A percentile compares a stretch with the other conserved stretches of the same genome.
phyloP scores from a whole-genome alignment of 2,329 filamentous ascomycete species.

The Herpotrichia juniperi region DNA sequence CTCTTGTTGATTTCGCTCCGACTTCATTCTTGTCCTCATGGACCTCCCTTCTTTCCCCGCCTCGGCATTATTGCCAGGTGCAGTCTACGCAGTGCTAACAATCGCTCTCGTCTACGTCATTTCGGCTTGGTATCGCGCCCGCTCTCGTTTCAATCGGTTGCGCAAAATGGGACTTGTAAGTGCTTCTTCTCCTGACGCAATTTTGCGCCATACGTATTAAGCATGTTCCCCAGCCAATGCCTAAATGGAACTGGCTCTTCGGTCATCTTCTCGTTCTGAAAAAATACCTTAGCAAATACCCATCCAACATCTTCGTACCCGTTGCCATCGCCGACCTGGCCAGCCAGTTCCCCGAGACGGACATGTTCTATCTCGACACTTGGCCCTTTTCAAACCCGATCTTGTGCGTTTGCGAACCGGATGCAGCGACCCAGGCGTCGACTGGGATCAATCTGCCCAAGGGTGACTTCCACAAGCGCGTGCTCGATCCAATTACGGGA shows the following conservation, averaged over 20 bases:
- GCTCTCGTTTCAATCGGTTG: conserved; percentile 10
- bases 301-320: conserved; percentile 11
- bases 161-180: conserved; percentile 15
- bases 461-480: conserved; percentile 4
- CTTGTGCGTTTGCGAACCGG: conserved; percentile 15
- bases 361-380: conserved; percentile 16
- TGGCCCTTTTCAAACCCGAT: conserved; percentile 24
- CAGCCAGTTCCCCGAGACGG: conserved; percentile 5
- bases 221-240: conserved; percentile 13
- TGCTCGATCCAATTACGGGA: conserved; percentile 20
- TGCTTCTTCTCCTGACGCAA: neutral
- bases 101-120: too few relatives aligned
- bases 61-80: too few relatives aligned
- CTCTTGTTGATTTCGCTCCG: too few relatives aligned
- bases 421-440: conserved; percentile 10
- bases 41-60: too few relatives aligned
- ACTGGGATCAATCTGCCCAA: conserved; percentile 15
- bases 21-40: too few relatives aligned
- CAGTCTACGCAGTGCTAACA: too few relatives aligned
- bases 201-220: neutral
- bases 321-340: conserved; percentile 8
- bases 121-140: too few relatives aligned
- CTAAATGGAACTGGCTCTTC: conserved; percentile 15
- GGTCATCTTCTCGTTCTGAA: conserved; percentile 11
- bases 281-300: conserved; percentile 7